Evolutionary conservation across 2,329 filamentous ascomycete species (phyloP).

Genomic region (Stagonosporopsis chrysanthemi): DNA sequence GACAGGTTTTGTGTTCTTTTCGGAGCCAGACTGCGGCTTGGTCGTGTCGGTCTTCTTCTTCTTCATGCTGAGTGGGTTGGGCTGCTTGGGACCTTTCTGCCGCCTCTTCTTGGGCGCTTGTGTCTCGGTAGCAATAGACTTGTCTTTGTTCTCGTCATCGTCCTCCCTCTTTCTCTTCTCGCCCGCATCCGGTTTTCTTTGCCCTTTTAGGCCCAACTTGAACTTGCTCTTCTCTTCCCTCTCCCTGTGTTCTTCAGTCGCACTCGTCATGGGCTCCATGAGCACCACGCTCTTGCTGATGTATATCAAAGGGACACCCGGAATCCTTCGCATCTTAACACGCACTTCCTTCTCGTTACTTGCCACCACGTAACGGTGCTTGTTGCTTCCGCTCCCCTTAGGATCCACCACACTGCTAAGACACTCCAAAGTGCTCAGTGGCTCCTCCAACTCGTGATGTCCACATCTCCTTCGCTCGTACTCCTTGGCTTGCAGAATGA

Average conservation of each 20-base stretch:
- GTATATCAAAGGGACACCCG: conserved; percentile 79
- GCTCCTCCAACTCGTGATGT: conserved; percentile 77
- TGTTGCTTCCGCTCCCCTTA: conserved; percentile 74
- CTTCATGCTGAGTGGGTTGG: conserved; percentile 75
- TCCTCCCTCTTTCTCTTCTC: conserved; percentile 52
- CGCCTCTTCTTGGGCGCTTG: conserved; percentile 58
- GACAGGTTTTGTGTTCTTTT: conserved; percentile 26
- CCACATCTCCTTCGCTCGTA: conserved; percentile 80
- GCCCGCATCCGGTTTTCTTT: conserved; percentile 36
- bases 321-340: conserved; percentile 68
- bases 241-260: conserved; percentile 68
- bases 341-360: conserved; percentile 73
- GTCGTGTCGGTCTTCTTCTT: conserved; percentile 65
- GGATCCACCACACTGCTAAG: conserved; percentile 78
- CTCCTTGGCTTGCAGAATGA: conserved; percentile 77
- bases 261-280: conserved; percentile 76
- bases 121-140: conserved; percentile 30
- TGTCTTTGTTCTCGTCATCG: conserved; percentile 56
- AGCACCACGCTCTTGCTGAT: conserved; percentile 82
- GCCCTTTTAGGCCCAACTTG: conserved; percentile 69
- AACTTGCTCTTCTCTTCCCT: conserved; percentile 79
- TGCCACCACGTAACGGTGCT: conserved; percentile 80
- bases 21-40: conserved; percentile 13
- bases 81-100: conserved; percentile 68
- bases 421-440: conserved; percentile 74